Evolutionary conservation across 2,329 filamentous ascomycete genomes (phyloP).

Genomic region (Sarocladiaceae sp.): DNA sequence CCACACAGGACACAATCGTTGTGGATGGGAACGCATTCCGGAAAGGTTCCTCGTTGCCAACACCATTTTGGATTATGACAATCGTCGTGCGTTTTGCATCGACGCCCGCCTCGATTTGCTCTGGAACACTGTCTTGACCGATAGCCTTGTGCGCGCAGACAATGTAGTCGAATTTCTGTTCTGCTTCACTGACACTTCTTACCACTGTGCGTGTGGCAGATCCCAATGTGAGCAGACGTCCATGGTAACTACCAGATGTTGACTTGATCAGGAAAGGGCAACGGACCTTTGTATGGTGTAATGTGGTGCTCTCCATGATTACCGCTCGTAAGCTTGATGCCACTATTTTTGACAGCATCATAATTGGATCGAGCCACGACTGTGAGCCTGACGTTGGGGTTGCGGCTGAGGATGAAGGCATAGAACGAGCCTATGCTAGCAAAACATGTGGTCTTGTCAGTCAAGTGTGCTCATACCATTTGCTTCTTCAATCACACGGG

Average conservation of each 20-base stretch:
- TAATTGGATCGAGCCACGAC: conserved; percentile 72
- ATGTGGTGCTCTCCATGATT: conserved; percentile 56
- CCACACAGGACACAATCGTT: conserved; percentile 51
- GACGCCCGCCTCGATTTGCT: conserved; percentile 55
- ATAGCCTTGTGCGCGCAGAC: conserved; percentile 66
- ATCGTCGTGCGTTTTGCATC: conserved; percentile 43
- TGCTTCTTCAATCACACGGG: too few relatives aligned
- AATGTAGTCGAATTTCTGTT: conserved; percentile 48
- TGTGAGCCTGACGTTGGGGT: conserved; percentile 52
- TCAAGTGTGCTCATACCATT: too few relatives aligned
- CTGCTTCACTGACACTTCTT: conserved; percentile 40
- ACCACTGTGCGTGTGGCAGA: conserved; percentile 27
- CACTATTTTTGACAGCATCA: conserved; percentile 50
- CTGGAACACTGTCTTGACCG: conserved; percentile 58
- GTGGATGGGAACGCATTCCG: conserved; percentile 52
- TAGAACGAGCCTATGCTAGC: conserved; percentile 52
- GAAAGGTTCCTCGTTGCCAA: conserved; percentile 65
- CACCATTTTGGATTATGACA: conserved; percentile 64
- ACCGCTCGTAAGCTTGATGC: conserved; percentile 59
- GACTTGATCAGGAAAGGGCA: too few relatives aligned
- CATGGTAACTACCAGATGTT: too few relatives aligned
- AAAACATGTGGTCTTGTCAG: too few relatives aligned
- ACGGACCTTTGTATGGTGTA: conserved; percentile 34
- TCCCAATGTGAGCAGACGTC: too few relatives aligned
- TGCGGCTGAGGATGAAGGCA: conserved; percentile 35